These are phyloP conservation scores for Mucor racemosus DNA, from an alignment of 371 early-diverging fungal species.

Conservation along the genomic window DNA sequence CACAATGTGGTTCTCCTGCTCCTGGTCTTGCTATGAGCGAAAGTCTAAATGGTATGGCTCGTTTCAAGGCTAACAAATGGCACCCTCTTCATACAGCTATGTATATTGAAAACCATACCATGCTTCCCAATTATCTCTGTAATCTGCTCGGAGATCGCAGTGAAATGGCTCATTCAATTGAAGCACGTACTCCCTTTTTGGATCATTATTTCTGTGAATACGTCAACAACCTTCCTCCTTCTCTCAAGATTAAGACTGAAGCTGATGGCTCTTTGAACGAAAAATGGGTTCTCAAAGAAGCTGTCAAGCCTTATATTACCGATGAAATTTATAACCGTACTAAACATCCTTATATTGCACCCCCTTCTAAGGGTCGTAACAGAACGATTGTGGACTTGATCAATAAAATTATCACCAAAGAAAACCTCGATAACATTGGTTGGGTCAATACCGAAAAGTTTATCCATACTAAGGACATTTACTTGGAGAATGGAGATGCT, in stretches of 20 bases:
- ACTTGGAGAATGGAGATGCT: slow-evolving; percentile 3
- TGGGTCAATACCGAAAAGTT: slow-evolving; percentile 17
- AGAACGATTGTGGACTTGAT: background rate
- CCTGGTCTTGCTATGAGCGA: slow-evolving; percentile 17
- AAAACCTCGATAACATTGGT: slow-evolving; percentile 23
- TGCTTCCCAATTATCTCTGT: slow-evolving; percentile 27
- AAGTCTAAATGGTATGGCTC: slow-evolving; percentile 22
- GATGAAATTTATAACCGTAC: slow-evolving; percentile 29
- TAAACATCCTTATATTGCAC: slow-evolving; percentile 30
- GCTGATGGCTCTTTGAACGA: slow-evolving; percentile 26
- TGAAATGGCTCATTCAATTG: slow-evolving; percentile 36
- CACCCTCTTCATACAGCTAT: slow-evolving; percentile 33
- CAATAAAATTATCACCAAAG: slow-evolving; percentile 19
- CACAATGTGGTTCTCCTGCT: slow-evolving; percentile 14
- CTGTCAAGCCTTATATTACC: slow-evolving; percentile 30
- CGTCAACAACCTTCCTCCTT: slow-evolving; percentile 31
- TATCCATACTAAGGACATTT: background rate
- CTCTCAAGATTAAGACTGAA: slow-evolving; percentile 24
- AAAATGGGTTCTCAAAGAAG: slow-evolving; percentile 34
- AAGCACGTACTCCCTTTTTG: slow-evolving; percentile 34
- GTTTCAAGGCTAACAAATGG: slow-evolving; percentile 31
- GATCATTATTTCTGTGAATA: slow-evolving; percentile 30
- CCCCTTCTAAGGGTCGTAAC: slow-evolving; percentile 16
- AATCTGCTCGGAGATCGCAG: slow-evolving; percentile 30
- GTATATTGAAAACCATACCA: slow-evolving; percentile 29